Evolutionary conservation across 441 rosid species (phyloP), one percentile per base, ranked within the genome.

Genomic region (Monsonia emarginata): DNA sequence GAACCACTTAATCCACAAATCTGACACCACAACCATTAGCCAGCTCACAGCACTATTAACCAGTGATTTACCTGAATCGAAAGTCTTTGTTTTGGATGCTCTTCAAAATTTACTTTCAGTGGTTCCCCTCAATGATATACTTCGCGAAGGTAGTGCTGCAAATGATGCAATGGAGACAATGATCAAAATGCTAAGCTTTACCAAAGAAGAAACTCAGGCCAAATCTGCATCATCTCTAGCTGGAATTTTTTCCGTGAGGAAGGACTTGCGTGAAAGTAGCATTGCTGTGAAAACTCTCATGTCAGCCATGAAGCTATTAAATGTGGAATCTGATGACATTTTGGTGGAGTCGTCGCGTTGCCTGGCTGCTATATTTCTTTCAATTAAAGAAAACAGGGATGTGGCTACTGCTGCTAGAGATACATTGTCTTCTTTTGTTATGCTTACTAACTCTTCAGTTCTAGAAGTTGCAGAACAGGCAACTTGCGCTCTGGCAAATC

Each of bases 151-250:
- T 65, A 86, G 95, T 83, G 97, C 99, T 77, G 88, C 99, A 67
- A 92, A 90, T 82, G 98, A 95, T 82, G 99, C 99, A 36, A 81
- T 92, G 68, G 97, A 90, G 87, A 92, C 96, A 40, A 87, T 92
- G 86, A 83, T 95, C 67, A 92, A 86, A 78, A 74, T 92, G 74
- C 68, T 92, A 86, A 83, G 88, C 80, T 92, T 94, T 36, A 79
- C 80, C 18, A 92, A 86, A 74, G 97, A 90, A 78, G 97, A 92
- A 79, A 90, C 99, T 65, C 98, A 89, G 82, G 96, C 98, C 38
- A 88, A 88, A 77, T 88, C 99, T 69, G 96, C 97, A 30, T 88
- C 90, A 9, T 90, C 97, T 73, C 85, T 95, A 65, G 96, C 98
- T 66, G 96, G 92, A 69, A 87, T 95, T 72, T 95, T 90, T 73